Percentiles rank a stretch among this genome's conserved stretches.
Conservation (phyloP, 306 rosid species). For the Acmispon strigosus region DNA sequence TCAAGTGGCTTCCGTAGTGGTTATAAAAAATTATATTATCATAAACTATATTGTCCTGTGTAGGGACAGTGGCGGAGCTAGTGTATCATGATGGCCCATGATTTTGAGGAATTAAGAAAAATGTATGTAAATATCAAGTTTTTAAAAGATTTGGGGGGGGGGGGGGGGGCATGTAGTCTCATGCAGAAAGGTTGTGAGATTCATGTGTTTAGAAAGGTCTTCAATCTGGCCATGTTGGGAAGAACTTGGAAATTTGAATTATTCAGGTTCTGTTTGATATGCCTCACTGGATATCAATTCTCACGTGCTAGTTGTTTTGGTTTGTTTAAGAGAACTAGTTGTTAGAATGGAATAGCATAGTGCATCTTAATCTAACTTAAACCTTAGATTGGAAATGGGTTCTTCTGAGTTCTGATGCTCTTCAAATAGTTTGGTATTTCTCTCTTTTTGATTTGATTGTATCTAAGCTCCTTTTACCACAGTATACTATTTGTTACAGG, state of each 20-base stretch:
- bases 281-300: neutral
- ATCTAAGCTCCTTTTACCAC: neutral
- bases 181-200: neutral
- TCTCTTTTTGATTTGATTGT: neutral
- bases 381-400: neutral
- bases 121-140: neutral
- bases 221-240: neutral
- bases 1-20: neutral
- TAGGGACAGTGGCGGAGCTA: neutral
- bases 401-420: neutral
- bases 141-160: neutral
- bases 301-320: neutral
- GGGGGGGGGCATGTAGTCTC: neutral
- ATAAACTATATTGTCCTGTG: neutral
- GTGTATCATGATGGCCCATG: neutral
- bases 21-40: neutral
- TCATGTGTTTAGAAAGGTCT: neutral
- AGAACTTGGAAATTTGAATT: neutral
- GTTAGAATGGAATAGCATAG: neutral
- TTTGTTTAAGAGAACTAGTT: neutral
- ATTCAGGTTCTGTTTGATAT: neutral
- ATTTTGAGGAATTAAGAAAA: neutral
- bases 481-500: neutral
- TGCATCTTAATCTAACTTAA: neutral
- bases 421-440: neutral